phyloP scores from a whole-genome alignment of 106 monocot species.

The Dioscorea zingiberensis region DNA sequence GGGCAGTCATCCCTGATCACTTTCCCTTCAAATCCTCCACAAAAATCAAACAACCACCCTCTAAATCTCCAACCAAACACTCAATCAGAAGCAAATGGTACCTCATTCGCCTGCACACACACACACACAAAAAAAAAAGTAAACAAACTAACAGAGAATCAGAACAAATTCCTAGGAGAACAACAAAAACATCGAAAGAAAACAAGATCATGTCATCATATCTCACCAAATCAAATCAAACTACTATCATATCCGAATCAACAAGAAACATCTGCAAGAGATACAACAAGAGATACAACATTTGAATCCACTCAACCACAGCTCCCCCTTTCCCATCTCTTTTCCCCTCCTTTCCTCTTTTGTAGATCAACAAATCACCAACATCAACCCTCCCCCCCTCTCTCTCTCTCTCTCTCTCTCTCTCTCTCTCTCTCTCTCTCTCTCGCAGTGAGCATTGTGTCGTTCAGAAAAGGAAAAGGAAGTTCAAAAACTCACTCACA shows the following conservation, averaged over 20 bases:
- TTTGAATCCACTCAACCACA: background rate
- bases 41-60: conserved; percentile 30
- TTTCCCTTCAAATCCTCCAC: conserved; percentile 42
- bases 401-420: no score
- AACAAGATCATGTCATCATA: conserved; percentile 7
- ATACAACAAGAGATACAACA: conserved; percentile 14
- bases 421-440: no score
- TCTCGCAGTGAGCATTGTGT: no score
- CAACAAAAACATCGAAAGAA: background rate
- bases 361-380: background rate
- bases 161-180: background rate
- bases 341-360: background rate
- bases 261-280: background rate
- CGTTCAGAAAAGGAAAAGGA: no score
- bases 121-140: background rate
- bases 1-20: conserved; percentile 5
- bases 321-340: background rate
- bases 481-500: background rate
- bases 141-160: no score
- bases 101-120: conserved; percentile 24
- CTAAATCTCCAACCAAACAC: conserved; percentile 29
- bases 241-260: background rate
- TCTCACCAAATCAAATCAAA: conserved; percentile 5
- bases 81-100: conserved; percentile 32
- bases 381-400: background rate